Evolutionary conservation across 2,329 filamentous ascomycete species (phyloP).

Genomic region (Chaetomium sp.): DNA sequence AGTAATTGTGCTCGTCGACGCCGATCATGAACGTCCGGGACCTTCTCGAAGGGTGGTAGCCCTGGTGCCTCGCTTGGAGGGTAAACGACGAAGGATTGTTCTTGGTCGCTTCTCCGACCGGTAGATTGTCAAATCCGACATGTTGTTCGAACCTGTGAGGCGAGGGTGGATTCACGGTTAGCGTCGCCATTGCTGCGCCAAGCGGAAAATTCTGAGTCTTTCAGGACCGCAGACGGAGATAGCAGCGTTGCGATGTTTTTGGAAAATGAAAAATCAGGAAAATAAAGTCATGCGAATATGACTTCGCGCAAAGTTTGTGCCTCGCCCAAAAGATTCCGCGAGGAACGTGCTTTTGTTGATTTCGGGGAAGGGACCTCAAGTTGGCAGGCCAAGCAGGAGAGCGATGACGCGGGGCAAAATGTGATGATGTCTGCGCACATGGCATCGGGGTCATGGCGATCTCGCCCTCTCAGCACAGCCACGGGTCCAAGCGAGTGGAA

Average conservation of each 20-base stretch:
- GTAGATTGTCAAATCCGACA: slow-evolving; percentile 56
- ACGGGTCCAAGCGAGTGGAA: slow-evolving; percentile 3
- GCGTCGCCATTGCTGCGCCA: slow-evolving; percentile 33
- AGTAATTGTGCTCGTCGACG: slow-evolving; percentile 85
- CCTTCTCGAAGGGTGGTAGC: slow-evolving; percentile 72
- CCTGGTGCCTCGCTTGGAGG: slow-evolving; percentile 76
- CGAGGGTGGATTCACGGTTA: slow-evolving; percentile 34
- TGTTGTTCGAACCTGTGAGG: slow-evolving; percentile 50
- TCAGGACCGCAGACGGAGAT: too few relatives aligned
- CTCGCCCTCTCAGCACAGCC: slow-evolving; percentile 11
- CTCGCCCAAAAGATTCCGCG: too few relatives aligned
- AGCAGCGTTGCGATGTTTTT: too few relatives aligned
- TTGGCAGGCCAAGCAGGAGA: background rate
- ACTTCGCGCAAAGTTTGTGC: too few relatives aligned
- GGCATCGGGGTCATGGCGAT: slow-evolving; percentile 1
- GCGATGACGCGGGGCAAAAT: slow-evolving; percentile 12
- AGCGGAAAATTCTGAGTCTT: background rate
- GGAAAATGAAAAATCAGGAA: too few relatives aligned
- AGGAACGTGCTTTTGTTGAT: too few relatives aligned
- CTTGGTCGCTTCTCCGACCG: slow-evolving; percentile 51
- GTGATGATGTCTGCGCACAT: slow-evolving; percentile 13
- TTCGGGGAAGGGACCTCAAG: too few relatives aligned
- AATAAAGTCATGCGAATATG: too few relatives aligned
- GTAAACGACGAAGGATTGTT: slow-evolving; percentile 65
- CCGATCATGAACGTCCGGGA: slow-evolving; percentile 88